Base-by-base conservation (phyloP, 108 stramenopile species). In the Skeletonema costatum region DNA sequence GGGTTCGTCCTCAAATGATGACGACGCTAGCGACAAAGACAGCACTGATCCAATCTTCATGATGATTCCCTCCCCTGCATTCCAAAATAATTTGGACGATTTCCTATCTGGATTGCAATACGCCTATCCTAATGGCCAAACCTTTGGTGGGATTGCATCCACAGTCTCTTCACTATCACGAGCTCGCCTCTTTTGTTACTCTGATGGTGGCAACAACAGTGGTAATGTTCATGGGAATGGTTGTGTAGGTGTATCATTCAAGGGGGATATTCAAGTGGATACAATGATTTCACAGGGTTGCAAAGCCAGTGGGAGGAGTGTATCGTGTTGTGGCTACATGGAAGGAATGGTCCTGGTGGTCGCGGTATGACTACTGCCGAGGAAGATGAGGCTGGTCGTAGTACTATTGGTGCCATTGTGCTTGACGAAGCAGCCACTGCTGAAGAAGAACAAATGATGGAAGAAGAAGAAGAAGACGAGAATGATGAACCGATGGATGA, bases 231-330 rank as follows among this genome's bases (percentile, higher is more conserved):
- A 87, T 36, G 82, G 86, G 3, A 86, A 90, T 77, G 93, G 93
- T n/a, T 94, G 92, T 71, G 85, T 93, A 36, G 94, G 94, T 10
- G 85, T 93, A 8, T 75, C 74, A 8, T 68, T 96, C 71, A 16
- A 41, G n/a, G 92, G 94, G 2, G 94, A 95, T 70, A 77, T 93
- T 21, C 25, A 32, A 25, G 69, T 93, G 2, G 78, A 89, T 72
- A 88, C 83, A 3, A 87, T 93, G 87, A 71, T 93, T 32, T 90
- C 95, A 25, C 88, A 91, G 68, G 95, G 95, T 14, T 14, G 92
- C 92, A 44, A 93, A 93, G 60, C 91, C 91, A 0, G 92, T 96
- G 0, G 95, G 95, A 41, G 91, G 91, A 38, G 85, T 93, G 2
- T 96, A 96, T 72, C 77, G 87, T 51, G 84, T 96, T 19, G 87